These are phyloP conservation scores for Coix lacrymajobi DNA, from an alignment of 176 grass and related monocot species.

Conservation along the genomic window DNA sequence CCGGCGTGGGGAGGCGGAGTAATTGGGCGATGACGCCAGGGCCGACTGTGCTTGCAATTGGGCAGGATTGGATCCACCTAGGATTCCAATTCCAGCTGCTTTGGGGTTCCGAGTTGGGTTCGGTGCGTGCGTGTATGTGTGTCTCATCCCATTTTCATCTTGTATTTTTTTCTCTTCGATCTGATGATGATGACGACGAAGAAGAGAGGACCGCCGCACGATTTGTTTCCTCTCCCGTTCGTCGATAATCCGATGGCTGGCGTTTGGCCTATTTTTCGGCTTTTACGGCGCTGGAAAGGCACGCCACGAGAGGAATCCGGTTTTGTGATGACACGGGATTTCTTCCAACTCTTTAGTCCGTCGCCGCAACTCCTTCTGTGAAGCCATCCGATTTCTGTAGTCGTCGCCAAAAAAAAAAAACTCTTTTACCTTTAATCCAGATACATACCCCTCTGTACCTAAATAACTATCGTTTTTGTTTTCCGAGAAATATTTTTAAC, in stretches of 20 bases:
- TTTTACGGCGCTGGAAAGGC: background rate
- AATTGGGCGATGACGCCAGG: background rate
- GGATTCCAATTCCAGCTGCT: conserved; percentile 21
- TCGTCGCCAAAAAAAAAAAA: too few relatives aligned
- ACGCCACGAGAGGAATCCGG: background rate
- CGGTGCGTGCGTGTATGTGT: background rate
- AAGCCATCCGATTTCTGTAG: too few relatives aligned
- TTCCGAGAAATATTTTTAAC: too few relatives aligned
- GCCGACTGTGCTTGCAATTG: background rate
- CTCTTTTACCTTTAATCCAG: too few relatives aligned
- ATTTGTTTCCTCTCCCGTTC: background rate
- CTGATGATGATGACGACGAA: background rate
- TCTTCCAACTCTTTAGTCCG: background rate
- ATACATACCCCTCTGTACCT: too few relatives aligned
- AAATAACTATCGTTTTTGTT: too few relatives aligned
- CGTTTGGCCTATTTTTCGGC: background rate
- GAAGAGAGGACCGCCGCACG: too few relatives aligned
- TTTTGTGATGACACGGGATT: background rate
- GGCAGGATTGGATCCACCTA: conserved; percentile 24
- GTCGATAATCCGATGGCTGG: background rate
- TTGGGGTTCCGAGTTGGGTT: background rate
- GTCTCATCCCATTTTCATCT: conserved; percentile 3
- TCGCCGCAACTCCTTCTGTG: background rate
- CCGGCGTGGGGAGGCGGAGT: background rate
- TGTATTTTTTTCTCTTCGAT: background rate